Evolutionary conservation across 495 filamentous ascomycete species (phyloP), one percentile per base, ranked within the genome.

Genomic region (Xylaria nigripes): DNA sequence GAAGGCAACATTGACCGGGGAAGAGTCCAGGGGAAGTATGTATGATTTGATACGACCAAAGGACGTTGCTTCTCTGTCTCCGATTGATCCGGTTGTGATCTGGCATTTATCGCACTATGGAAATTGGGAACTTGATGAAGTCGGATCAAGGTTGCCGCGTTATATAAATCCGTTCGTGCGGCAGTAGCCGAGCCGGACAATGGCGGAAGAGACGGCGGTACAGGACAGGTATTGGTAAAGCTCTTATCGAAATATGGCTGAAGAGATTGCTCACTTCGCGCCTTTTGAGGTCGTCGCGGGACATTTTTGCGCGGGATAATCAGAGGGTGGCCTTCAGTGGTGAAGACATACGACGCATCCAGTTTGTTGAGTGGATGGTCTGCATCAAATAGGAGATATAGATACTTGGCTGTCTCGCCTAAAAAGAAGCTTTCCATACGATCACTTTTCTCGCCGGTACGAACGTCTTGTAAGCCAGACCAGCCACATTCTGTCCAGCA

Each of bases 391-490:
- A 97, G 79, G 36, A 98, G 72, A 57, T 90, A 95, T 49, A 98
- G 72, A 68, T 98, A 98, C 68, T 96, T 96, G 50, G 87, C 83
- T 0, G 93, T 98, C 70, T 98, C 93, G 3, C 94, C 90, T 1
- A 97, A 76, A 67, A 96, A 97, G 74, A 98, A 98, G 68, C 93
- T 97, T 72, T 98, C 93, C 93, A 98, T 98, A 16, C 93, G 85
- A 64, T 98, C 93, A 62, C 80, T 91, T 64, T 86, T 83, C 67
- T 96, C 87, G 0, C 92, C 94, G 40, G 79, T 90, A 27, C 85
- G 75, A 9, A 98, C 93, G 69, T 97, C 88, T 60, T 95, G 86
- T n/a, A 98, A 76, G 0, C 92, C 92, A 5, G 93, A 87, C 90
- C 90, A 97, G 47, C 93, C 93, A 63, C 93, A 98, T 48, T 82